Percentiles rank a stretch among this genome's conserved stretches.
Conservation (phyloP, 1,139 yeast species). For the Wickerhamomyces sp. region DNA sequence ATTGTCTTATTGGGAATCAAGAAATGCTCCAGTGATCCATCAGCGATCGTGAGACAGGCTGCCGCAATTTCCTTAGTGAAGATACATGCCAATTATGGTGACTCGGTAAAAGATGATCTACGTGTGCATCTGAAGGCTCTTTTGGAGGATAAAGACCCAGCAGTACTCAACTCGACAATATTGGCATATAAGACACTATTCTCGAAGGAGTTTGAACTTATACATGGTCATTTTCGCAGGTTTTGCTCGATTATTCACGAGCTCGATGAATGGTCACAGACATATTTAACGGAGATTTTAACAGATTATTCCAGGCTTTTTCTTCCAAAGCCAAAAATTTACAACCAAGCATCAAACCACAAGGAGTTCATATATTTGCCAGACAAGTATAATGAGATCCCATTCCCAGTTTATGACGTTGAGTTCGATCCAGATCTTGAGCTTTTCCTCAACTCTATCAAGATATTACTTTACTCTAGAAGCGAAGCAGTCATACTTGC, state of each 20-base stretch:
- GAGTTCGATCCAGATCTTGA: conserved; percentile 51
- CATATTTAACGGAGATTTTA: conserved; percentile 53
- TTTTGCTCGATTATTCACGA: conserved; percentile 48
- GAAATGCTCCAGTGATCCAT: conserved; percentile 63
- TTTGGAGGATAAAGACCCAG: conserved; percentile 56
- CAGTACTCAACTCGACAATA: conserved; percentile 69
- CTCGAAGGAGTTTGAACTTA: conserved; percentile 52
- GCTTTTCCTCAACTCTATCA: conserved; percentile 44
- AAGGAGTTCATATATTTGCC: conserved; percentile 35
- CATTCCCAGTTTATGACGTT: conserved; percentile 36
- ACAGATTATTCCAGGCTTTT: conserved; percentile 62
- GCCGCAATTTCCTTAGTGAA: conserved; percentile 76
- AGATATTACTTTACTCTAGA: conserved; percentile 40
- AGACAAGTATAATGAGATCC: conserved; percentile 32
- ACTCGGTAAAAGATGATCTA: conserved; percentile 35
- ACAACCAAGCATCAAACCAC: conserved; percentile 26
- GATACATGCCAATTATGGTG: conserved; percentile 38
- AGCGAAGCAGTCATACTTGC: conserved; percentile 65
- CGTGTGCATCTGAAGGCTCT: conserved; percentile 46
- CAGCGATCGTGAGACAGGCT: conserved; percentile 74
- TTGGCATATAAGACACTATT: conserved; percentile 50
- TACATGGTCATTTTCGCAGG: conserved; percentile 70
- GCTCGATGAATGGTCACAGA: conserved; percentile 78
- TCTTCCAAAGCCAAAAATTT: conserved; percentile 46
- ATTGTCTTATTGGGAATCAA: conserved; percentile 71